These are phyloP conservation scores for Miscanthus lutarioriparius DNA, from an alignment of 176 grass and related monocot species.

Conservation along the genomic window DNA sequence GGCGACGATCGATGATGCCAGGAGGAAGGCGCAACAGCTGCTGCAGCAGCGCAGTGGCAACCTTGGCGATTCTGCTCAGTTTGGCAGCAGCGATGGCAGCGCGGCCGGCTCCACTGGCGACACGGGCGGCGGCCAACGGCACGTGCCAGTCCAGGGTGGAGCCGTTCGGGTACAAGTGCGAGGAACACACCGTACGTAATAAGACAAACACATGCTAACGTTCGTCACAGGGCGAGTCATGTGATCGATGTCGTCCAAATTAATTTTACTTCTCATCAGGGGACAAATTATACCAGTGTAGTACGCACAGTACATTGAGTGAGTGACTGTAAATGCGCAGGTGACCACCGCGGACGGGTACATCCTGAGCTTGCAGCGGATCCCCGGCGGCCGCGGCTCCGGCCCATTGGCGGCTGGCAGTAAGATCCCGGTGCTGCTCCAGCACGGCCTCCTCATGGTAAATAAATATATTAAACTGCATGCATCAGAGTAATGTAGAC, in stretches of 20 bases:
- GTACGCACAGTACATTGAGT: neutral
- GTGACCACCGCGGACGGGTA: conserved; percentile 63
- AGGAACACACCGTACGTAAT: conserved; percentile 43
- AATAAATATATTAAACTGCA: neutral
- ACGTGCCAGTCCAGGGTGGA: conserved; percentile 43
- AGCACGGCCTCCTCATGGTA: conserved; percentile 61
- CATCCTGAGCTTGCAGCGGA: conserved; percentile 58
- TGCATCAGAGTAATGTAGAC: neutral
- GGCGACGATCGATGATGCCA: neutral
- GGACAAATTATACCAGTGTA: too few species aligned
- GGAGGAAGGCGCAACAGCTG: neutral
- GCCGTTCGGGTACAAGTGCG: conserved; percentile 44
- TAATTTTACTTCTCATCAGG: too few species aligned
- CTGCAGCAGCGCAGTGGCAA: neutral
- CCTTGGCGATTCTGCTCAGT: conserved; percentile 17
- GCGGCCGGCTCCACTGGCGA: neutral
- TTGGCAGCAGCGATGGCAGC: neutral
- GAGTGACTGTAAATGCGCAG: neutral
- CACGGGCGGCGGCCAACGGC: conserved; percentile 19
- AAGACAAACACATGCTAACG: too few species aligned
- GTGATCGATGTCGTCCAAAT: too few species aligned
- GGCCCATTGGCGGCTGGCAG: neutral
- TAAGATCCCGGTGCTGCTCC: conserved; percentile 44
- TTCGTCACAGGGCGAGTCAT: neutral
- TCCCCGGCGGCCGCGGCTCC: conserved; percentile 20